Evolutionary conservation across 2,329 filamentous ascomycete genomes (phyloP).

Genomic region (Alternaria viburni): DNA sequence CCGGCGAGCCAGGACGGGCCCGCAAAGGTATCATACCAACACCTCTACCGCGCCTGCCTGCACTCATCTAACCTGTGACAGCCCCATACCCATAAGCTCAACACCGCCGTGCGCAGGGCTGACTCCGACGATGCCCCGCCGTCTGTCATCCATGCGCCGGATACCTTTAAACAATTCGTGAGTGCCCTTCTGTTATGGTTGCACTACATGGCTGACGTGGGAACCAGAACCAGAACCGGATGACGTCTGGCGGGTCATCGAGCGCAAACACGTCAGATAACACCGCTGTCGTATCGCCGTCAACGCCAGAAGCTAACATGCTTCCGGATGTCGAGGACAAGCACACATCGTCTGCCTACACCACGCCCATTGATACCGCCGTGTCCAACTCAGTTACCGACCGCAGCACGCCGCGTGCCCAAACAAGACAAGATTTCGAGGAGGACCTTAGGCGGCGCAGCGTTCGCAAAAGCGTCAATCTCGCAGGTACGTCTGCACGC

Average conservation of each 20-base stretch:
- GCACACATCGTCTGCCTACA: slow-evolving; percentile 55
- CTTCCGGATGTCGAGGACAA: slow-evolving; percentile 45
- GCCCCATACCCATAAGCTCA: slow-evolving; percentile 53
- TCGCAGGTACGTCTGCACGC: slow-evolving; percentile 68
- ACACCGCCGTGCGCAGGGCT: slow-evolving; percentile 56
- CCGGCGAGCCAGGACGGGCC: slow-evolving; percentile 41
- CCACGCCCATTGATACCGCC: slow-evolving; percentile 77
- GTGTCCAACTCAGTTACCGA: slow-evolving; percentile 60
- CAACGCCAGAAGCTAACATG: slow-evolving; percentile 48
- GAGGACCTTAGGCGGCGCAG: slow-evolving; percentile 59
- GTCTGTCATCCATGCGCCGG: slow-evolving; percentile 89
- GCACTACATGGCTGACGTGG: slow-evolving; percentile 40
- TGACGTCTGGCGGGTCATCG: slow-evolving; percentile 37
- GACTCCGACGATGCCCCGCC: slow-evolving; percentile 76
- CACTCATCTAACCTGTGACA: slow-evolving; percentile 19
- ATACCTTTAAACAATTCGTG: slow-evolving; percentile 83
- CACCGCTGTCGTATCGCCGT: slow-evolving; percentile 47
- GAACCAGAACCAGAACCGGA: slow-evolving; percentile 41
- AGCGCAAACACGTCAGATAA: slow-evolving; percentile 42
- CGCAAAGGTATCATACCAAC: slow-evolving; percentile 33
- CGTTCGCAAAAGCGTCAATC: slow-evolving; percentile 71
- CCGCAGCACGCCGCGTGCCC: slow-evolving; percentile 79
- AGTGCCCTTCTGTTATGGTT: slow-evolving; percentile 29
- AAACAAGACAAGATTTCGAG: slow-evolving; percentile 78
- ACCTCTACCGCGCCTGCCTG: not conserved